Evolutionary conservation across 345 rosid species (phyloP), one percentile per base, ranked within the genome.

Genomic region (Triadica sebifera): DNA sequence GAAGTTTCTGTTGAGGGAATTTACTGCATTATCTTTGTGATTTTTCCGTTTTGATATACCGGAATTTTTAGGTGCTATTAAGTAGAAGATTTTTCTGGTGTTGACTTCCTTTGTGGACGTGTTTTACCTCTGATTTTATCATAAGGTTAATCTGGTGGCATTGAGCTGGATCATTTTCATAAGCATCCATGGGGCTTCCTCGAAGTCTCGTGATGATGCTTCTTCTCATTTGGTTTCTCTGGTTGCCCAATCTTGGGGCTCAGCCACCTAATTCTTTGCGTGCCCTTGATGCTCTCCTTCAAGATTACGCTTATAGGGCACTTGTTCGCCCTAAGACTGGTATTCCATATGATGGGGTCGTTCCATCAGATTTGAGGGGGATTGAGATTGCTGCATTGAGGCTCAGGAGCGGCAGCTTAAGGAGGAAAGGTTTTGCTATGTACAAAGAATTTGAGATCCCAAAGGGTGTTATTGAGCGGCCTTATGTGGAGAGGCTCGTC

Each of bases 381-480:
- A 89, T 95, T 73, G 75, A 80, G 79, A 52, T 95, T 56, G 76
- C 97, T 1, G 98, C 89, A 57, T 79, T 95, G 87, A 87, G 99
- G 84, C 89, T 95, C 8, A 78, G 96, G 77, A 87, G 89, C 51
- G 99, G 97, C n/a, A 93, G 97, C 88, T 86, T 95, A 58, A 81
- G 87, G 62, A 85, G 12, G 9, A 75, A 71, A 20, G 99, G 98
- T 1, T 87, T 91, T 2, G 0, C 5, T 0, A 25, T 73, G n/a
- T 84, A 89, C 78, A 85, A 86, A 49, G 90, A 91, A 83, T 93
- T 93, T 66, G 49, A 37, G 55, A 86, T 95, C 17, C 98, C 94
- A 0, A 24, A 0, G 0, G 97, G 96, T 51, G 82, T 93, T 25
- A 72, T 60, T 0, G 91, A 41, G 65, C 60, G 7, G 10, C 92